Conservation (phyloP, 2,329 filamentous ascomycete genomes). For the Microdochium bolleyi region DNA sequence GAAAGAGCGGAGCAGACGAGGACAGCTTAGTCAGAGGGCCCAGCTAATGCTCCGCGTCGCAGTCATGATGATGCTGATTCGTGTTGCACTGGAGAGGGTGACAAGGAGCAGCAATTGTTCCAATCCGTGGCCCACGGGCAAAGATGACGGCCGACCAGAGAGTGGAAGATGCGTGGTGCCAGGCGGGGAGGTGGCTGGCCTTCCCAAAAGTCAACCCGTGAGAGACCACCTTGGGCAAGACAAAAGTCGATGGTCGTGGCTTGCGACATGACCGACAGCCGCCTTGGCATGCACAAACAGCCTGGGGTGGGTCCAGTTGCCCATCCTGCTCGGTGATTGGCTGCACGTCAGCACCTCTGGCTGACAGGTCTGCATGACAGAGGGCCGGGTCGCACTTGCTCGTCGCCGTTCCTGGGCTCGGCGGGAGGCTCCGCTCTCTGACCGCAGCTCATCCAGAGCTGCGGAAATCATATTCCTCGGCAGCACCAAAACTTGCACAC, state of each 20-base stretch:
- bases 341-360: background rate
- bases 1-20: too few species aligned
- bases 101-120: too few species aligned
- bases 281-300: background rate
- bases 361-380: background rate
- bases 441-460: background rate
- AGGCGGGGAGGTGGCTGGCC: too few species aligned
- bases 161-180: too few species aligned
- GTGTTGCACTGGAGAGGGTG: too few species aligned
- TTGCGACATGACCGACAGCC: background rate
- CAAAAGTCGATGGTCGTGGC: background rate
- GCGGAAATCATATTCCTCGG: background rate
- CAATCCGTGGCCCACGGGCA: too few species aligned
- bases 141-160: too few species aligned
- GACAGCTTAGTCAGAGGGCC: too few species aligned
- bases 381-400: background rate
- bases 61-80: too few species aligned
- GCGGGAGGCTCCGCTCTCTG: background rate
- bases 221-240: too few species aligned
- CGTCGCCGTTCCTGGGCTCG: background rate
- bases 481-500: background rate
- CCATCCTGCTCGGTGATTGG: background rate
- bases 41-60: too few species aligned
- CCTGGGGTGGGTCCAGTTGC: background rate
- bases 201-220: too few species aligned